phyloP scores from a whole-genome alignment of 257 asterid genomes.

The Thymus mandschuricus region DNA sequence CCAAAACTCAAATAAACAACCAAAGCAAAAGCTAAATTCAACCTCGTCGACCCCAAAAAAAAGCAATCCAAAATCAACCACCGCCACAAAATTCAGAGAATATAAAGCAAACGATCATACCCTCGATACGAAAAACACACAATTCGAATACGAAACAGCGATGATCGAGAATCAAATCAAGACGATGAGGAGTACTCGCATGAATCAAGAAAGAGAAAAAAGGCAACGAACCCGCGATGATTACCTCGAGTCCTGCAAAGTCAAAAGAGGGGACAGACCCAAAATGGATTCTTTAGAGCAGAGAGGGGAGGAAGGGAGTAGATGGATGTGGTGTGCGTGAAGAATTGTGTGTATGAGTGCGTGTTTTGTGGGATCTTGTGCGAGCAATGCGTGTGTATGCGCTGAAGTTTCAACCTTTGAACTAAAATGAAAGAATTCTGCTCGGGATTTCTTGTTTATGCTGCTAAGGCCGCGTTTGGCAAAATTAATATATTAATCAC shows the following conservation, averaged over 20 bases:
- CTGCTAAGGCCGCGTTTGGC: constrained; percentile 35
- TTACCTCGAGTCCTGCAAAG: constrained; percentile 41
- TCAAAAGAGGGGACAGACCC: constrained; percentile 38
- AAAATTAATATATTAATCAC: neutral
- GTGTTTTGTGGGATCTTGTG: constrained; percentile 34
- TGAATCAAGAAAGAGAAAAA: constrained; percentile 4
- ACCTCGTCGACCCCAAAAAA: constrained; percentile 32
- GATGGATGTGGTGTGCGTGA: constrained; percentile 28
- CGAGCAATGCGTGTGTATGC: constrained; percentile 34
- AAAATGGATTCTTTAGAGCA: constrained; percentile 25
- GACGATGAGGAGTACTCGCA: constrained; percentile 20
- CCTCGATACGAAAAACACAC: constrained; percentile 17
- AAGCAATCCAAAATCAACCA: constrained; percentile 34
- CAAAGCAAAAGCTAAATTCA: constrained; percentile 33
- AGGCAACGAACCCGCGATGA: constrained; percentile 20
- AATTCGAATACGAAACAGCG: constrained; percentile 26
- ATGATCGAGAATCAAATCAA: constrained; percentile 42
- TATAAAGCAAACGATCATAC: constrained; percentile 46
- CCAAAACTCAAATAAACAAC: constrained; percentile 23
- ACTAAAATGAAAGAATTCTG: neutral
- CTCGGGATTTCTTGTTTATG: neutral
- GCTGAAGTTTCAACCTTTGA: constrained; percentile 36
- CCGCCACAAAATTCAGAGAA: constrained; percentile 36
- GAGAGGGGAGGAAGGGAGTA: constrained; percentile 25
- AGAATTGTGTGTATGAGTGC: constrained; percentile 25